Percentiles rank a stretch among this genome's conserved stretches.
Conservation (phyloP, 257 asterid species). For the Solanum verrucosum region DNA sequence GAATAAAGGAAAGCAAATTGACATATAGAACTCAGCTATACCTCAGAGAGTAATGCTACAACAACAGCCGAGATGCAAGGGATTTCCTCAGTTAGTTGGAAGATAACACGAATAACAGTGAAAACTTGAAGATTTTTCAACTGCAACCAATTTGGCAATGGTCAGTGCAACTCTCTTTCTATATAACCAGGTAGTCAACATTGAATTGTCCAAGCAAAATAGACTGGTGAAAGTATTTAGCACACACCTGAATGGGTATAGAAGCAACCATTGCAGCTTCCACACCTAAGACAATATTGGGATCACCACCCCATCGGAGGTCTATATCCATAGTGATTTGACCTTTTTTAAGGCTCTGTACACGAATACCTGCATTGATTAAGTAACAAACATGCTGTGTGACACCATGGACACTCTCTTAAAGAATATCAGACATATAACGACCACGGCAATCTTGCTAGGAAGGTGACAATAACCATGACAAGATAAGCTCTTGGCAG, state of each 20-base stretch:
- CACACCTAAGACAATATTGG: constrained; percentile 81
- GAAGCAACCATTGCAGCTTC: constrained; percentile 98
- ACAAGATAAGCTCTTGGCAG: neutral
- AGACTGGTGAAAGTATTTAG: constrained; percentile 1
- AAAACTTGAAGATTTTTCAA: constrained; percentile 96
- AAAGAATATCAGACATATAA: neutral
- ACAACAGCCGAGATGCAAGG: constrained; percentile 99
- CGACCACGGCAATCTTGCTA: neutral
- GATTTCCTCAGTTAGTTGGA: constrained; percentile 93
- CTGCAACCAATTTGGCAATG: constrained; percentile 37
- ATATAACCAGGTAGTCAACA: neutral
- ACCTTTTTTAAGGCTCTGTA: constrained; percentile 96
- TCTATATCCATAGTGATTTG: constrained; percentile 99
- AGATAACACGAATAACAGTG: constrained; percentile 88
- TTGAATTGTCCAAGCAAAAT: neutral
- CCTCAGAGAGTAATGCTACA: constrained; percentile 98
- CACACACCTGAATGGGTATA: constrained; percentile 86
- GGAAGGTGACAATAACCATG: neutral
- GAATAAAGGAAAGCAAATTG: neutral
- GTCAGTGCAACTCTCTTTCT: neutral
- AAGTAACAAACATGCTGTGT: neutral
- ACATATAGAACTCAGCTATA: constrained; percentile 10
- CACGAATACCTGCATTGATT: constrained; percentile 77
- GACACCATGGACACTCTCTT: neutral
- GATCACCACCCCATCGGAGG: constrained; percentile 99